Percentiles rank a stretch among this genome's conserved stretches.
Evolutionary conservation across 2,329 filamentous ascomycete genomes (phyloP).

Genomic region (Biscogniauxia mediterranea): DNA sequence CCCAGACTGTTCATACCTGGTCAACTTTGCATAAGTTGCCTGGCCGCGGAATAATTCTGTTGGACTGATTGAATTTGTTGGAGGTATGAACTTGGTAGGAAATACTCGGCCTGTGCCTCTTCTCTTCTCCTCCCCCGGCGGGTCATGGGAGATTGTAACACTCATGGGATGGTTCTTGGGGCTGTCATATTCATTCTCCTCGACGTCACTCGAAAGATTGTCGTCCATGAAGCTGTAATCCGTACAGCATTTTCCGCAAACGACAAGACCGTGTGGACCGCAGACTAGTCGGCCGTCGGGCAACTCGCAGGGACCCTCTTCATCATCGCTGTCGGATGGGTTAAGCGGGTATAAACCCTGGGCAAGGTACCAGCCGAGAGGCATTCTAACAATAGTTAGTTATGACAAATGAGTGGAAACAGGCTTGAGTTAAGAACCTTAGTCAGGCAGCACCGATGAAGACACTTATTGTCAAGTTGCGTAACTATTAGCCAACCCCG

Average conservation of each 20-base stretch:
- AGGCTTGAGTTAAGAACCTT: too few relatives aligned
- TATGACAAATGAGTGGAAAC: too few relatives aligned
- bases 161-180: too few relatives aligned
- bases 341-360: constrained; percentile 28
- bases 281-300: constrained; percentile 38
- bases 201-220: constrained; percentile 3
- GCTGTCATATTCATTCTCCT: constrained; percentile 5
- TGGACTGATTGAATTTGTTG: constrained; percentile 20
- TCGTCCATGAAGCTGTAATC: constrained; percentile 35
- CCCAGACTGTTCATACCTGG: constrained; percentile 16
- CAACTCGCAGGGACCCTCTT: constrained; percentile 34
- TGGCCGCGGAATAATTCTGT: constrained; percentile 27
- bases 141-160: not conserved
- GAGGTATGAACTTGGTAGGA: constrained; percentile 33
- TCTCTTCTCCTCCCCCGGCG: constrained; percentile 8
- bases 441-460: too few relatives aligned
- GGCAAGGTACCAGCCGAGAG: constrained; percentile 27
- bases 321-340: constrained; percentile 32
- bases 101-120: constrained; percentile 34
- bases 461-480: too few relatives aligned
- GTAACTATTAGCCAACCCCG: too few relatives aligned
- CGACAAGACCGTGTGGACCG: constrained; percentile 31
- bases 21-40: not conserved
- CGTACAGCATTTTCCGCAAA: constrained; percentile 33
- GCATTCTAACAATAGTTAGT: constrained; percentile 15